Percentiles rank a stretch among this genome's conserved stretches.
Conservation (phyloP, 1,284 basidiomycete species). For the Apiotrichum akiyoshidainum region DNA sequence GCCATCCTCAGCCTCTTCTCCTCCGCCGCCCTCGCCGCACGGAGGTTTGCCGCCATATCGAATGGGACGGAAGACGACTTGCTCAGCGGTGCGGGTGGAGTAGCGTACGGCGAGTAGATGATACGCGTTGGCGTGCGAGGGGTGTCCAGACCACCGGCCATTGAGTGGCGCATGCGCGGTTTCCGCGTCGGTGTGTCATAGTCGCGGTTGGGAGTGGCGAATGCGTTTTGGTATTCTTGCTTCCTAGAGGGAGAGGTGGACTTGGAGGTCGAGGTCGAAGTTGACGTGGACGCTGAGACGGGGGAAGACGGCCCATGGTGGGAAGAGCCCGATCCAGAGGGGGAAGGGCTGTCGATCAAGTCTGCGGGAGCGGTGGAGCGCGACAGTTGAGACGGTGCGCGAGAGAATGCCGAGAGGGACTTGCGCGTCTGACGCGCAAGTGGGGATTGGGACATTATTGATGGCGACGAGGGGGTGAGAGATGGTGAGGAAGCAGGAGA, state of each 20-base stretch:
- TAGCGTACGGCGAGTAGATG: slow-evolving; percentile 23
- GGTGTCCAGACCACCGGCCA: too few relatives aligned
- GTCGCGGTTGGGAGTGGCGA: slow-evolving; percentile 9
- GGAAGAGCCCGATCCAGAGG: not conserved
- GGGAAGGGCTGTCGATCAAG: slow-evolving; percentile 5
- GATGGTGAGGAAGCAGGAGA: too few relatives aligned
- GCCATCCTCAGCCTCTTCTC: slow-evolving; percentile 13
- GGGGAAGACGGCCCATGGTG: not conserved
- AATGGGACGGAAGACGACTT: slow-evolving; percentile 39
- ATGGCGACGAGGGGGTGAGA: too few relatives aligned
- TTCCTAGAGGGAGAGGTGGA: not conserved
- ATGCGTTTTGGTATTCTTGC: slow-evolving; percentile 6
- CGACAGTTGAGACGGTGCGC: slow-evolving; percentile 38
- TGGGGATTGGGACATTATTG: slow-evolving; percentile 50
- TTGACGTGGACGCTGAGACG: not conserved
- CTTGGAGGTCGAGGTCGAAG: not conserved
- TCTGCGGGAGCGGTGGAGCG: slow-evolving; percentile 19
- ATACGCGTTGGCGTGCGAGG: too few relatives aligned
- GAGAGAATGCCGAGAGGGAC: slow-evolving; percentile 39
- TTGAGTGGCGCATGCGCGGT: slow-evolving; percentile 1
- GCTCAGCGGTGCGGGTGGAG: slow-evolving; percentile 36
- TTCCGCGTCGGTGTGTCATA: not conserved
- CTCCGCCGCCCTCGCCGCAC: slow-evolving; percentile 25
- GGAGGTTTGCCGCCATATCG: slow-evolving; percentile 40
- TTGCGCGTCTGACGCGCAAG: slow-evolving; percentile 37